Evolutionary conservation across 1,139 yeast genomes (phyloP), one percentile per base, ranked within the genome.

Genomic region (Saccharomyces hybrid): DNA sequence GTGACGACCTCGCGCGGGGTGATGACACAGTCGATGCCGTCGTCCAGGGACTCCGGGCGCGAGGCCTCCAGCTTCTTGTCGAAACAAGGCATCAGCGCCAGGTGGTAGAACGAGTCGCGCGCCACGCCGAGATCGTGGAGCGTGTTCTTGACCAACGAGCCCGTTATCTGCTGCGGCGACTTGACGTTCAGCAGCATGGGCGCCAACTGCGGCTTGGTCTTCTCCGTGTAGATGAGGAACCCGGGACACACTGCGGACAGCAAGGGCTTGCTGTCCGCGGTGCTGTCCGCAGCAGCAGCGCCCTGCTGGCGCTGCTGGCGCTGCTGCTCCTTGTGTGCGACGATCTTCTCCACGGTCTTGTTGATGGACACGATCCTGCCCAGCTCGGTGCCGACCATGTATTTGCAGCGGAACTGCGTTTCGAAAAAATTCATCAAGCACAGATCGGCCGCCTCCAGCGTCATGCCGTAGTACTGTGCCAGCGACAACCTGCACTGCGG

Each of bases 31-130:
- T 93, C 97, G 7, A 93, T 98, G 63, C 88, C 96, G 2, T 65
- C 67, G 16, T 68, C 73, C 9, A 38, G 26, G 11, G 71, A 69
- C 61, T 89, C 96, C 0, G 88, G 85, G 56, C 98, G 76, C 2
- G 97, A 91, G 44, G 97, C 95, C 71, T 93, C 99, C 46, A 93
- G 76, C 70, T 93, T 93, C 72, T 93, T 93, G 70, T 93, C 99
- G 68, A 93, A 93, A 64, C 98, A 93, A 1, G 99, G 98, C 98
- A 93, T 91, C 29, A 93, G 76, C 11, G 95, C 80, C 56, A 93
- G 72, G 68, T 91, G 97, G 66, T 88, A 95, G 0, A 89, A 72
- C 3, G 79, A 65, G 0, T 71, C 68, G 8, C 73, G 48, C 0
- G 65, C 16, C 62, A 65, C 54, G 3, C 44, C 34, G 0, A 51